Evolutionary conservation across 1,284 basidiomycete species (phyloP).

Genomic region (Pseudozyma sp.): DNA sequence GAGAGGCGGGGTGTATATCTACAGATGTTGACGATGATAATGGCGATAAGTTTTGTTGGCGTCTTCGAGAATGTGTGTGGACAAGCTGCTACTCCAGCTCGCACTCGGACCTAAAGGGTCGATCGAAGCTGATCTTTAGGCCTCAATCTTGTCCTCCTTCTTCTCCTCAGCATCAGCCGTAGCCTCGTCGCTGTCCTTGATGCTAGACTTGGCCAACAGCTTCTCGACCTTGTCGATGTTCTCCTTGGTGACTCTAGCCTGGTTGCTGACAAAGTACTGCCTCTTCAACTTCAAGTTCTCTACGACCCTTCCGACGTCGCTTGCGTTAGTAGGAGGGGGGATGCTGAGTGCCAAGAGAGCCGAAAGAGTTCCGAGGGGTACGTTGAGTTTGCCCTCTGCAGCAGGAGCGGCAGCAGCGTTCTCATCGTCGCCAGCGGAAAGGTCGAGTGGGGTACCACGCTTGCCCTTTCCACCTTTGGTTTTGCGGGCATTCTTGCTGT

Average conservation of each 20-base stretch:
- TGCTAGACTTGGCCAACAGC: conserved; percentile 46
- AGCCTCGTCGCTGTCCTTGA: conserved; percentile 19
- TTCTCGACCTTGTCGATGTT: conserved; percentile 65
- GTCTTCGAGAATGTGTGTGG: not conserved
- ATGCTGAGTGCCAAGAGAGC: conserved; percentile 91
- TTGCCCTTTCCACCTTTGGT: conserved; percentile 63
- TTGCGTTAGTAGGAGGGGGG: conserved; percentile 82
- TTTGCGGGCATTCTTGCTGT: conserved; percentile 75
- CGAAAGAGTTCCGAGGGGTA: conserved; percentile 86
- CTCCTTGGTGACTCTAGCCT: conserved; percentile 72
- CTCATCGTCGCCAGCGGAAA: conserved; percentile 29
- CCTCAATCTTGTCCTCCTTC: conserved; percentile 9
- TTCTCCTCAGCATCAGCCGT: not conserved
- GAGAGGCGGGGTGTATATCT: not conserved
- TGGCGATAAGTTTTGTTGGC: no score
- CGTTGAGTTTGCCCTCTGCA: conserved; percentile 74
- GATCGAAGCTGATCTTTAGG: not conserved
- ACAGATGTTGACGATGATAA: not conserved
- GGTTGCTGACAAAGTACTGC: conserved; percentile 85
- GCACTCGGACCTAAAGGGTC: no score
- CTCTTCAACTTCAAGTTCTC: conserved; percentile 94
- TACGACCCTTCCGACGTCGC: conserved; percentile 85
- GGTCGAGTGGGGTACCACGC: conserved; percentile 51
- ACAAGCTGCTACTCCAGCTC: no score
- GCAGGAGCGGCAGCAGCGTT: conserved; percentile 56